phyloP scores from a whole-genome alignment of 208 protist species.

The Crithidia bombi region DNA sequence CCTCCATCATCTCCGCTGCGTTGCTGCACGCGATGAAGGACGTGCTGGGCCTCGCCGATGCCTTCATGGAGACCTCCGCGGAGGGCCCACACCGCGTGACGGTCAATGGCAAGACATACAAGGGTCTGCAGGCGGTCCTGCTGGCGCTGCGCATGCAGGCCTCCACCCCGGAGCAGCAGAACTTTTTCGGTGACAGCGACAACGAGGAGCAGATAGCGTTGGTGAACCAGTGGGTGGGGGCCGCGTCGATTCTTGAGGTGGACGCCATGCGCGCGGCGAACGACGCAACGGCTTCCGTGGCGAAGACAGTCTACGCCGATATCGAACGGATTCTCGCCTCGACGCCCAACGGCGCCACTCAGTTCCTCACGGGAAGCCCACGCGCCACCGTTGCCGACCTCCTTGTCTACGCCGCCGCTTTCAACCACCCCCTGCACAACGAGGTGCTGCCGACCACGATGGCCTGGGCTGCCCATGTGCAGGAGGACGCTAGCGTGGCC shows the following conservation, averaged over 20 bases:
- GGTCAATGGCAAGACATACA: conserved; percentile 27
- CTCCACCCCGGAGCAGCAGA: conserved; percentile 24
- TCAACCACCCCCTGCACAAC: conserved; percentile 39
- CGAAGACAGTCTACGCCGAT: conserved; percentile 48
- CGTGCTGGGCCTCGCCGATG: conserved; percentile 22
- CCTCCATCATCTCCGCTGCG: conserved; percentile 38
- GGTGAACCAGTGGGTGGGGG: conserved; percentile 69
- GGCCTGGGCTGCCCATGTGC: conserved; percentile 45
- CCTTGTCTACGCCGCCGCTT: conserved; percentile 68
- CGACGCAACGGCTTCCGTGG: conserved; percentile 34
- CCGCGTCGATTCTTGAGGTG: conserved; percentile 38
- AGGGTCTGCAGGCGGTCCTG: conserved; percentile 38
- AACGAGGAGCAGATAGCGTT: conserved; percentile 34
- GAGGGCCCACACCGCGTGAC: conserved; percentile 41
- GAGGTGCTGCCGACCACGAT: conserved; percentile 41
- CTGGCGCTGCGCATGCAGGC: conserved; percentile 38
- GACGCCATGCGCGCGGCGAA: conserved; percentile 23
- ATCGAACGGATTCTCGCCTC: conserved; percentile 52
- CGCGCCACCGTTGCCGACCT: conserved; percentile 75
- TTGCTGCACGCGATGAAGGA: conserved; percentile 36
- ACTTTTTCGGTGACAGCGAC: conserved; percentile 43
- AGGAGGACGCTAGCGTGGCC: conserved; percentile 47
- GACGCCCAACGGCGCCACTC: conserved; percentile 19
- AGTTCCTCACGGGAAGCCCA: conserved; percentile 53
- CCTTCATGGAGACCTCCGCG: conserved; percentile 13